Evolutionary conservation across 345 rosid genomes (phyloP).

Genomic region (Moricandia moricandioides): DNA sequence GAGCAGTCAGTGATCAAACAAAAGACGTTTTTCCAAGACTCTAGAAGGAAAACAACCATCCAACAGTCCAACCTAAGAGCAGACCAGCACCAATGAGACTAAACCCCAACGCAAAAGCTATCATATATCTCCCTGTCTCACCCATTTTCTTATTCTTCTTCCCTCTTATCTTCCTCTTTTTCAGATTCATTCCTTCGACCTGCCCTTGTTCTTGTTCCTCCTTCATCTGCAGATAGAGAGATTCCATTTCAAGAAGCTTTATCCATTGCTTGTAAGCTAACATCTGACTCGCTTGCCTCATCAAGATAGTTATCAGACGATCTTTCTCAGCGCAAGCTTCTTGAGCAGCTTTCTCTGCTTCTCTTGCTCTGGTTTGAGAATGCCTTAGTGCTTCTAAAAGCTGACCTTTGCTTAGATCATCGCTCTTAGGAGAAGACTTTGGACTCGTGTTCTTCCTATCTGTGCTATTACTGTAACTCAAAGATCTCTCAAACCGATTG

Average conservation of each 20-base stretch:
- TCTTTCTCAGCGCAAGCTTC: slow-evolving; percentile 81
- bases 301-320: slow-evolving; percentile 63
- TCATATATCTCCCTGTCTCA: slow-evolving; percentile 47
- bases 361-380: slow-evolving; percentile 97
- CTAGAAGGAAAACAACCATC: slow-evolving; percentile 75
- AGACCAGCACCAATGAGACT: slow-evolving; percentile 91
- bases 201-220: not conserved
- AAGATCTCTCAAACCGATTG: slow-evolving; percentile 43
- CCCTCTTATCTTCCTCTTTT: slow-evolving; percentile 39
- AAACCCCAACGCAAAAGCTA: slow-evolving; percentile 76
- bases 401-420: slow-evolving; percentile 65
- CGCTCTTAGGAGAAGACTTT: slow-evolving; percentile 36
- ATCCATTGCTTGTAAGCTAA: slow-evolving; percentile 96
- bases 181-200: slow-evolving; percentile 27
- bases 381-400: slow-evolving; percentile 87
- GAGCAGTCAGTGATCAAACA: slow-evolving; percentile 4
- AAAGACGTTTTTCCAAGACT: slow-evolving; percentile 5
- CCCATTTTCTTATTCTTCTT: slow-evolving; percentile 25
- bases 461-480: slow-evolving; percentile 30
- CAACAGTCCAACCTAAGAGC: slow-evolving; percentile 91
- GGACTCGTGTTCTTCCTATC: slow-evolving; percentile 29
- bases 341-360: slow-evolving; percentile 82
- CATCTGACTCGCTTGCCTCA: slow-evolving; percentile 88
- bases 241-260: slow-evolving; percentile 80
- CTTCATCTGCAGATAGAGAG: slow-evolving; percentile 51